Percentiles rank a stretch among this genome's conserved stretches.
phyloP scores from a whole-genome alignment of 2,329 filamentous ascomycete genomes.

The Claviceps sp. region DNA sequence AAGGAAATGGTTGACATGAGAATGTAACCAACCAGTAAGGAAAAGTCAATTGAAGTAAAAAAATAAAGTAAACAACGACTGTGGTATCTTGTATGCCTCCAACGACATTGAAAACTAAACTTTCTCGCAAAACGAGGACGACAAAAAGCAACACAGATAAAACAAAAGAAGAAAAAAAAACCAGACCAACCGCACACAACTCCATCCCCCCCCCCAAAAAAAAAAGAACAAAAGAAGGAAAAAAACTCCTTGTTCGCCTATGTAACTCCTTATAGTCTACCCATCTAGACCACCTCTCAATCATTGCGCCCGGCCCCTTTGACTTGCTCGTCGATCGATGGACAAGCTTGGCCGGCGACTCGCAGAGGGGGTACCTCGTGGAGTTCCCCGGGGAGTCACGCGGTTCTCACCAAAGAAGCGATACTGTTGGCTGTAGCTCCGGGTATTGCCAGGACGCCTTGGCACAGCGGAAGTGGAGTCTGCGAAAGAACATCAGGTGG shows the following conservation, averaged over 20 bases:
- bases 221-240: no score
- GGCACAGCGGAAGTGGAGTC: slow-evolving; percentile 11
- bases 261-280: background rate
- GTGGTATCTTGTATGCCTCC: background rate
- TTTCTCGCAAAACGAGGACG: background rate
- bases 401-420: slow-evolving; percentile 29
- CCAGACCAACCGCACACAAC: background rate
- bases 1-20: no score
- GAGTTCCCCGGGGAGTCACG: slow-evolving; percentile 24
- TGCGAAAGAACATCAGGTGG: background rate
- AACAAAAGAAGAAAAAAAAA: background rate
- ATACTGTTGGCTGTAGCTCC: slow-evolving; percentile 24
- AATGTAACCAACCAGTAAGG: background rate
- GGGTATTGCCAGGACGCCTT: slow-evolving; percentile 10
- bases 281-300: no score
- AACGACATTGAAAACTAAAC: background rate
- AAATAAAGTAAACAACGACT: background rate
- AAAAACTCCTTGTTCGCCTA: no score
- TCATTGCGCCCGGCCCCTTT: slow-evolving; percentile 1
- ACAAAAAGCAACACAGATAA: background rate
- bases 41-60: background rate
- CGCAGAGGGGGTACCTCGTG: slow-evolving; percentile 23
- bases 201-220: no score
- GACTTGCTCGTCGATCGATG: slow-evolving; percentile 3
- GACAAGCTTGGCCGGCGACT: slow-evolving; percentile 19